Percentiles rank a stretch among this genome's conserved stretches.
Evolutionary conservation across 306 rosid genomes (phyloP).

Genomic region (Quercus mongolica): DNA sequence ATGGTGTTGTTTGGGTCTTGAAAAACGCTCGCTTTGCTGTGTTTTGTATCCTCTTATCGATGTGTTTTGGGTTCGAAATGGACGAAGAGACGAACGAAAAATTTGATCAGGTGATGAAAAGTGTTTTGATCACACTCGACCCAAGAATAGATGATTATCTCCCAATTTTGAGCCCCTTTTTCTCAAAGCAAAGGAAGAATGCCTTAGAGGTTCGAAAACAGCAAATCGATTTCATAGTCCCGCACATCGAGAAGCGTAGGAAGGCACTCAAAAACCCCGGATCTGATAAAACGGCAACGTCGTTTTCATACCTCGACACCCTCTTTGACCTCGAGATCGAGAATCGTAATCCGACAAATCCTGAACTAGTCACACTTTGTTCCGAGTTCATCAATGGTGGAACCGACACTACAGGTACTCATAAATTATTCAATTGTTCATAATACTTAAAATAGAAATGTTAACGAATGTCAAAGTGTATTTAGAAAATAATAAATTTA

Average conservation of each 20-base stretch:
- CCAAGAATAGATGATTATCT: slow-evolving; percentile 88
- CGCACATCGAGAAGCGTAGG: slow-evolving; percentile 57
- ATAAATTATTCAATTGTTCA: too few species aligned
- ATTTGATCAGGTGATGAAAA: slow-evolving; percentile 70
- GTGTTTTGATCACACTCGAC: slow-evolving; percentile 53
- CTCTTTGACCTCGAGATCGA: slow-evolving; percentile 65
- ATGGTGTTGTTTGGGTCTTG: slow-evolving; percentile 60
- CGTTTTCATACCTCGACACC: slow-evolving; percentile 91
- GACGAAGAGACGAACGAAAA: slow-evolving; percentile 63
- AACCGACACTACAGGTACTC: slow-evolving; percentile 83
- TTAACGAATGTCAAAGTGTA: too few species aligned
- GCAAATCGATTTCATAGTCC: slow-evolving; percentile 60
- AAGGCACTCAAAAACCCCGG: slow-evolving; percentile 68
- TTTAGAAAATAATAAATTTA: too few species aligned
- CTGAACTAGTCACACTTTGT: slow-evolving; percentile 66
- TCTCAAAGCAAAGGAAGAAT: slow-evolving; percentile 71
- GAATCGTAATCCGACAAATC: slow-evolving; percentile 51
- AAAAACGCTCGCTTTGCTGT: slow-evolving; percentile 72
- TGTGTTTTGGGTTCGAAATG: slow-evolving; percentile 92
- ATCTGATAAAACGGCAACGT: slow-evolving; percentile 56
- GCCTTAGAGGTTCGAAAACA: slow-evolving; percentile 57
- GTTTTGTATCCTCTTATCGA: slow-evolving; percentile 70
- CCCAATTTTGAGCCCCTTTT: slow-evolving; percentile 71
- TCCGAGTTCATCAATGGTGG: slow-evolving; percentile 94
- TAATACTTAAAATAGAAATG: too few species aligned